Conservation (phyloP, 768 basidiomycete genomes). For the Neoboletus brunneissimus region DNA sequence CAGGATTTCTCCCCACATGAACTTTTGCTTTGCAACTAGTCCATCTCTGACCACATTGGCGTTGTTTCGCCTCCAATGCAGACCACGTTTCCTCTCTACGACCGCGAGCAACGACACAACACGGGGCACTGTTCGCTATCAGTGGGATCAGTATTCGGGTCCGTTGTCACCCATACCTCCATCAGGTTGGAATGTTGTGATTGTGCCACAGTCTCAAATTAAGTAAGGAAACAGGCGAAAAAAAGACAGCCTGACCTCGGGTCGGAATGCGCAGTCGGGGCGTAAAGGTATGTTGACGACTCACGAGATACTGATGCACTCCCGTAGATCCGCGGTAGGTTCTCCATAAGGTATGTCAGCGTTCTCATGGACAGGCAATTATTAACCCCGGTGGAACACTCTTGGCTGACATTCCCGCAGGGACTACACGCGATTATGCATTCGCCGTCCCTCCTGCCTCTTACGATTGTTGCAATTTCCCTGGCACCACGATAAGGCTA, state of each 20-base stretch:
- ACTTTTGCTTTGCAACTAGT: not conserved
- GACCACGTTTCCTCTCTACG: not conserved
- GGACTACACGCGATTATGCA: conserved; percentile 18
- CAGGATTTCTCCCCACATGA: not conserved
- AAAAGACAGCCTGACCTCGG: conserved; percentile 11
- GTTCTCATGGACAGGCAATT: conserved; percentile 24
- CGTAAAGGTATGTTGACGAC: conserved; percentile 3
- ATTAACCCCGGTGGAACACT: conserved; percentile 21
- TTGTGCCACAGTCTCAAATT: not conserved
- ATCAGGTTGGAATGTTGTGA: not conserved
- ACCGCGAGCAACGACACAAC: conserved; percentile 2
- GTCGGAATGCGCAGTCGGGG: conserved; percentile 4
- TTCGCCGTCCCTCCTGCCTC: conserved; percentile 28
- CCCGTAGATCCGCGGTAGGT: conserved; percentile 32
- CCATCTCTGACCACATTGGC: not conserved
- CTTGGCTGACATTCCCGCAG: conserved; percentile 17
- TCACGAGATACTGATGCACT: conserved; percentile 1
- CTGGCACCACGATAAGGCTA: conserved; percentile 27
- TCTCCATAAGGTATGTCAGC: conserved; percentile 20
- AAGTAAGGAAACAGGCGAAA: not conserved
- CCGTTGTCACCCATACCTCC: conserved; percentile 7
- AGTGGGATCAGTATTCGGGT: conserved; percentile 10
- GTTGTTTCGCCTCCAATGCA: not conserved
- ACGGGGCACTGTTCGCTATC: conserved; percentile 9
- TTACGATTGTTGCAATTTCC: conserved; percentile 17